A percentile compares a stretch with the other conserved stretches of the same genome.
phyloP scores from a whole-genome alignment of 2,329 filamentous ascomycete genomes.

The Nigrospora oryzae region DNA sequence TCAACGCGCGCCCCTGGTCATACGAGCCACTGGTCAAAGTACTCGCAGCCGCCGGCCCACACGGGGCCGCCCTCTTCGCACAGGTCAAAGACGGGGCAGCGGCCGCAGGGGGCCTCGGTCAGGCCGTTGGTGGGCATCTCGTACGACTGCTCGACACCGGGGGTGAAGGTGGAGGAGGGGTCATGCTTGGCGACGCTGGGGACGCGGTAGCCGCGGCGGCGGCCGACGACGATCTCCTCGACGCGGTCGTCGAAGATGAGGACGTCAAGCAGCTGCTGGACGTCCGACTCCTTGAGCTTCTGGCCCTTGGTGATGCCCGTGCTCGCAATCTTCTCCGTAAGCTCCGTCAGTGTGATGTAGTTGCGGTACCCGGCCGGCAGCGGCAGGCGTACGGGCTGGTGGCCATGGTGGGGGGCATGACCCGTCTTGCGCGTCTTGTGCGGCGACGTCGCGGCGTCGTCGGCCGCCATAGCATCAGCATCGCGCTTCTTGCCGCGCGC shows the following conservation, averaged over 20 bases:
- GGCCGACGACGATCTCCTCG: constrained; percentile 50
- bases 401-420: background rate
- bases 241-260: constrained; percentile 82
- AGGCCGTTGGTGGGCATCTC: constrained; percentile 58
- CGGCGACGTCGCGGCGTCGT: constrained; percentile 18
- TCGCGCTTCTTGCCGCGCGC: constrained; percentile 41
- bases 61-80: constrained; percentile 89
- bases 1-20: constrained; percentile 12
- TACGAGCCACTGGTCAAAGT: constrained; percentile 79
- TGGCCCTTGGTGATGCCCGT: constrained; percentile 66
- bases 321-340: constrained; percentile 65
- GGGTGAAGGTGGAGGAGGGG: constrained; percentile 12
- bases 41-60: constrained; percentile 81
- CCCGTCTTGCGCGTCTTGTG: constrained; percentile 18
- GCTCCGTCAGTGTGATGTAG: constrained; percentile 74
- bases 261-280: constrained; percentile 80
- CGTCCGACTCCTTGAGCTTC: constrained; percentile 62
- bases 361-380: constrained; percentile 59
- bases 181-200: constrained; percentile 36
- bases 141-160: constrained; percentile 19
- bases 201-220: constrained; percentile 43
- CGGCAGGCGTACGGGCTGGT: constrained; percentile 33
- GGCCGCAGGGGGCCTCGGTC: constrained; percentile 83
- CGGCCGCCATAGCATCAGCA: constrained; percentile 35
- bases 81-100: constrained; percentile 86